Base-by-base conservation (phyloP, 1,139 yeast species). In the Magnusiomyces magnusii region DNA sequence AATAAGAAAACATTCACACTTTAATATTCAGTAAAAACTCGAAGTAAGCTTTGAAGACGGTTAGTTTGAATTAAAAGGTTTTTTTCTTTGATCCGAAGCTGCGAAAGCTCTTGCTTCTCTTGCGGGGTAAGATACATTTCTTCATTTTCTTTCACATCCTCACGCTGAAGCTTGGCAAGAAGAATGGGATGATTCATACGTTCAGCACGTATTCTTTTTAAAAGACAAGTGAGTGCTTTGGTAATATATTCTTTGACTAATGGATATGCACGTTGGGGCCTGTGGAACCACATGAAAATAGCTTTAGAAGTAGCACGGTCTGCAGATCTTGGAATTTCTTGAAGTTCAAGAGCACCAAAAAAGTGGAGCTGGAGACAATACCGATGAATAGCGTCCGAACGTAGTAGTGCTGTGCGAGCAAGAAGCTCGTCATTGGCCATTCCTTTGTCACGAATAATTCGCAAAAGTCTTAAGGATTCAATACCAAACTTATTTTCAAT, bases 231-330 rank as follows among this genome's bases (percentile, higher is more conserved):
- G 81, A 91, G 85, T 61, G 84, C 82, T 76, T 83, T 84, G 64
- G 87, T 79, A 42, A 85, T 68, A 59, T 80, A 80, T 60, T 84
- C 84, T 56, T 77, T 75, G 64, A 85, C 68, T 41, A 79, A 76
- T 41, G 75, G 72, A 61, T 78, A 78, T 1, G 84, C 80, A 58
- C 80, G 78, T 34, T 70, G 71, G n/a, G 81, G 78, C 58, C 83
- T 83, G 66, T 85, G 87, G 69, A 90, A 81, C 79, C 90, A 93
- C 54, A 93, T 79, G 69, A 84, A 93, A 53, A 87, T 86, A 0
- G 97, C 86, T 65, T 95, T 84, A 50, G 90, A 85, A 0, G 98
- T 97, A 1, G 96, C 93, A 64, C 99, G 80, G 71, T 92, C 98
- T 39, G 85, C 86, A 42, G 96, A 86, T 68, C 95, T 81, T 9